Percentiles rank a stretch among this genome's conserved stretches.
These are phyloP conservation scores for Penicillium sp. DNA, from an alignment of 2,329 filamentous ascomycete species.

Conservation along the genomic window DNA sequence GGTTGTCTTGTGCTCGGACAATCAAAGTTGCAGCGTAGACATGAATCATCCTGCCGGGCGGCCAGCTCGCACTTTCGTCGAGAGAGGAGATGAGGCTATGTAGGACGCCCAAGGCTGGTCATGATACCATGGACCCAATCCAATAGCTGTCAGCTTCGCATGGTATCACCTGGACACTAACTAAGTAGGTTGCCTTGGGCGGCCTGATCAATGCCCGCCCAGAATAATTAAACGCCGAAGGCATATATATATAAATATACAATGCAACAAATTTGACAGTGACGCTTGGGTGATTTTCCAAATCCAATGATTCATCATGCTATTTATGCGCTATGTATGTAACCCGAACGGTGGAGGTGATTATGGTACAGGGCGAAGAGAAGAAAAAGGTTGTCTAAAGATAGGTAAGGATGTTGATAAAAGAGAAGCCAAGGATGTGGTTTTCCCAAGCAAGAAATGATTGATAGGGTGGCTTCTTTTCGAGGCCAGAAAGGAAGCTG, in stretches of 20 bases:
- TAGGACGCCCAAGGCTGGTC: too few species aligned
- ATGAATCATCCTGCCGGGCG: too few species aligned
- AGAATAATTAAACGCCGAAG: too few species aligned
- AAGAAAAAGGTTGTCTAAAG: conserved; percentile 14
- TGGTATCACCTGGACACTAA: too few species aligned
- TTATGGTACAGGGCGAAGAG: conserved; percentile 21
- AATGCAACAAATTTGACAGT: neutral
- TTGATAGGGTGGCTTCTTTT: neutral
- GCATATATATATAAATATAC: neutral
- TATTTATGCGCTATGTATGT: conserved; percentile 22
- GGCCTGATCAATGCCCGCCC: too few species aligned
- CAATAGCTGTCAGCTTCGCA: too few species aligned
- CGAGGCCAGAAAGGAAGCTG: neutral
- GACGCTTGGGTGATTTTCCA: neutral
- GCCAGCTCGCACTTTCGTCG: too few species aligned
- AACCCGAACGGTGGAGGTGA: conserved; percentile 12
- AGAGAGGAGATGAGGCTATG: too few species aligned
- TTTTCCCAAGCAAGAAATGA: conserved; percentile 1
- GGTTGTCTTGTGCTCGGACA: too few species aligned
- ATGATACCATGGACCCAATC: too few species aligned
- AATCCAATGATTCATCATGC: conserved; percentile 12
- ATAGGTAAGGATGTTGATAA: conserved; percentile 11
- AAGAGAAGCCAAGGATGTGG: conserved; percentile 5
- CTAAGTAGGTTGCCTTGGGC: too few species aligned
- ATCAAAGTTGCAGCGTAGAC: too few species aligned